phyloP scores from a whole-genome alignment of 2,329 filamentous ascomycete genomes.

The Cyanodermella asteris region DNA sequence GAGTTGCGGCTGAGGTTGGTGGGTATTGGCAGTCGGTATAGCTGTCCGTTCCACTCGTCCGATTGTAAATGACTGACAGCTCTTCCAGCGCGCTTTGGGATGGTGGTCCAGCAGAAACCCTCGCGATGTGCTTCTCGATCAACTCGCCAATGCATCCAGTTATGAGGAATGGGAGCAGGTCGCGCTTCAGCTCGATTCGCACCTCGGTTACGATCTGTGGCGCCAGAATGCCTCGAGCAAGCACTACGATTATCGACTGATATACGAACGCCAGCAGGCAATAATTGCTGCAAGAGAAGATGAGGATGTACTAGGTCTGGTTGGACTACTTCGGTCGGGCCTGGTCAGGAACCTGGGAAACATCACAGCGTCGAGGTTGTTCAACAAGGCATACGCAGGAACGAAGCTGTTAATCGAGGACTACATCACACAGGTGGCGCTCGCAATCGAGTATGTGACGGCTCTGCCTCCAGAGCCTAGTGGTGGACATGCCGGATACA shows the following conservation, averaged over 20 bases:
- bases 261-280: conserved; percentile 51
- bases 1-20: conserved; percentile 38
- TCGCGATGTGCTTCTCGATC: conserved; percentile 42
- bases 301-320: conserved; percentile 50
- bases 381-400: conserved; percentile 66
- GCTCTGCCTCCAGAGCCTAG: too few relatives aligned
- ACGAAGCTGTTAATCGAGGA: conserved; percentile 83
- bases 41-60: conserved; percentile 4
- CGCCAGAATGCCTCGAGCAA: conserved; percentile 60
- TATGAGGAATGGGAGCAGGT: conserved; percentile 77
- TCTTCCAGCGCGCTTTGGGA: conserved; percentile 37
- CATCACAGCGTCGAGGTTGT: conserved; percentile 61
- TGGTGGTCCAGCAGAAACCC: conserved; percentile 47
- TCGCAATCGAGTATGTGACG: conserved; percentile 57
- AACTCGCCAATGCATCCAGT: conserved; percentile 41
- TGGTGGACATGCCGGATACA: conserved; percentile 33
- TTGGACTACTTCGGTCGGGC: conserved; percentile 60
- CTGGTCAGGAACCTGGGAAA: conserved; percentile 72
- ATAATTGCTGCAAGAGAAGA: conserved; percentile 47
- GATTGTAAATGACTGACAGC: conserved; percentile 1
- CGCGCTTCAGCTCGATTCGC: conserved; percentile 62
- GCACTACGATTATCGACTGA: conserved; percentile 71
- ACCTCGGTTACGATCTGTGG: conserved; percentile 65
- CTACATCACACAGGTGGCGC: conserved; percentile 68
- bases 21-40: conserved; percentile 41